A percentile compares a stretch with the other conserved stretches of the same genome.
phyloP scores from a whole-genome alignment of 2,329 filamentous ascomycete genomes.

The Penicillium carneum region DNA sequence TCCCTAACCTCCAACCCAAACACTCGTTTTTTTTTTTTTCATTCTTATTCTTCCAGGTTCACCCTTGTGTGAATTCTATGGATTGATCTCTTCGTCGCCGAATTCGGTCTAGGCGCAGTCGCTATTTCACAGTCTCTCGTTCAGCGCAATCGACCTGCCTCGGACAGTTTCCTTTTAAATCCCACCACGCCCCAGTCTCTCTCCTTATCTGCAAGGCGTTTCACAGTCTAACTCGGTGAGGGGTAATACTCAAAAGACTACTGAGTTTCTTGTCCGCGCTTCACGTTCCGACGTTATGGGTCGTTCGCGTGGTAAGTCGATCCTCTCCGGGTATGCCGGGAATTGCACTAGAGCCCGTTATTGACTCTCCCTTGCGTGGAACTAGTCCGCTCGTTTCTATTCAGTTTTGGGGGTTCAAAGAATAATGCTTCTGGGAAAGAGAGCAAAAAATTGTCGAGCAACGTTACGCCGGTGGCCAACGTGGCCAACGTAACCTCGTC shows the following conservation, averaged over 20 bases:
- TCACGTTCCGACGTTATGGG: conserved; percentile 41
- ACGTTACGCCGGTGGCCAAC: conserved; percentile 27
- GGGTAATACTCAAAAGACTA: conserved; percentile 6
- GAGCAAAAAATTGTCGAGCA: conserved; percentile 43
- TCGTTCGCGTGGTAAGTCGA: conserved; percentile 50
- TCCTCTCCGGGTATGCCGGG: conserved; percentile 23
- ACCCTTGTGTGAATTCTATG: conserved; percentile 22
- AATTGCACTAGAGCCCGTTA: conserved; percentile 18
- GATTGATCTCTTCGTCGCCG: conserved; percentile 21
- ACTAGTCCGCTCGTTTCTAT: conserved; percentile 87
- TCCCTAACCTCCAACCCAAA: conserved; percentile 10
- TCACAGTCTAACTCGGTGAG: conserved; percentile 19
- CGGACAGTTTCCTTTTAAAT: conserved; percentile 27
- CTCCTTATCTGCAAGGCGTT: conserved; percentile 14
- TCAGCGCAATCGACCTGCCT: conserved; percentile 12
- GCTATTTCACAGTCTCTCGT: conserved; percentile 19
- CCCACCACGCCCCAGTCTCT: conserved; percentile 8
- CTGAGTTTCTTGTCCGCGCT: conserved; percentile 9
- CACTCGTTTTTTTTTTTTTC: conserved; percentile 18
- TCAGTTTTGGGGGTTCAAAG: conserved; percentile 55
- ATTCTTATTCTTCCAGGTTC: conserved; percentile 11
- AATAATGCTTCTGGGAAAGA: conserved; percentile 45
- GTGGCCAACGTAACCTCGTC: conserved; percentile 26
- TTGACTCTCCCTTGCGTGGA: conserved; percentile 40
- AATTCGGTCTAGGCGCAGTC: conserved; percentile 13